Conservation (phyloP, 345 rosid genomes). For the Eucalyptus tenuipes region DNA sequence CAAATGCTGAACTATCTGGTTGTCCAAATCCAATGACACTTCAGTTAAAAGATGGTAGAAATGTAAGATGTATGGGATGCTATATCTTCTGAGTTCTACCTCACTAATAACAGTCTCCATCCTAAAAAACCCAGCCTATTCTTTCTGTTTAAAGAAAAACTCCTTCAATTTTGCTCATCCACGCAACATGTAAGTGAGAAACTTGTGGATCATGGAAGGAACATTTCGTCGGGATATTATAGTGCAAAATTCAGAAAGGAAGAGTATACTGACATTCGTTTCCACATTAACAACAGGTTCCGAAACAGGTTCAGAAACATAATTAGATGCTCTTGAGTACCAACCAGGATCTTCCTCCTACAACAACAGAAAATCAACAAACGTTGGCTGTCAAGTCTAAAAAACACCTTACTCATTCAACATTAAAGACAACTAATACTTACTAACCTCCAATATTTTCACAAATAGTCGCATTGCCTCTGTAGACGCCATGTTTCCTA, state of each 20-base stretch:
- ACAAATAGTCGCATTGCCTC: conserved; percentile 99
- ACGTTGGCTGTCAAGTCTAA: not conserved
- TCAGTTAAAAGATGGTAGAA: not conserved
- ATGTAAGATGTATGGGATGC: not conserved
- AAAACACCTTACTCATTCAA: not conserved
- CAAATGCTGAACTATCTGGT: not conserved
- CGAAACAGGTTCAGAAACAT: conserved; percentile 44
- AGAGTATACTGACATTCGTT: conserved; percentile 45
- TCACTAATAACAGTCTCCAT: not conserved
- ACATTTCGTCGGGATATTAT: not conserved
- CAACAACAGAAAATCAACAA: not conserved
- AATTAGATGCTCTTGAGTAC: conserved; percentile 87
- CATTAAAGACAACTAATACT: not conserved
- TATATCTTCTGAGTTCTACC: not conserved
- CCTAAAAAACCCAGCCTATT: not conserved
- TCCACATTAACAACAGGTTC: conserved; percentile 66
- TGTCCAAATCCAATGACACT: not conserved
- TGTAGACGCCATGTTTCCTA: conserved; percentile 81
- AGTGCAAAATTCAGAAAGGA: not conserved
- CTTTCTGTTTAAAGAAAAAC: not conserved
- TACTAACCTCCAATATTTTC: conserved; percentile 86
- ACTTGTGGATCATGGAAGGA: not conserved
- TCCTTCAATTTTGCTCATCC: not conserved
- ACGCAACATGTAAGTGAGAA: not conserved
- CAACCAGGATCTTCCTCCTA: conserved; percentile 99